phyloP scores from a whole-genome alignment of 306 rosid species.

The Cicer judaicum region DNA sequence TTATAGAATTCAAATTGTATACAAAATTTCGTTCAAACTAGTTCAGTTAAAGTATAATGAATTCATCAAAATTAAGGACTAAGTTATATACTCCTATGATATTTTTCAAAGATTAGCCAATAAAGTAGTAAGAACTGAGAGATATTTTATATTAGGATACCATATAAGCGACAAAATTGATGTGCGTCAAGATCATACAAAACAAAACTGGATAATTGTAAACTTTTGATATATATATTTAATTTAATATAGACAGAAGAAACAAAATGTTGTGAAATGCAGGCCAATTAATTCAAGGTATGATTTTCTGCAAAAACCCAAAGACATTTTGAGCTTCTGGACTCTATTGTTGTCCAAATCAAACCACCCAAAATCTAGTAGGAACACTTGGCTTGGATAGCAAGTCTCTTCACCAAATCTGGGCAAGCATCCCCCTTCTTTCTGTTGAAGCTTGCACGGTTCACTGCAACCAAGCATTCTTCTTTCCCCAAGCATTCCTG shows the following conservation, averaged over 20 bases:
- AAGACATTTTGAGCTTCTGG: slow-evolving; percentile 39
- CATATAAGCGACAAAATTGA: neutral
- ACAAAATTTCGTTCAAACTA: no score
- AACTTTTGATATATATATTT: neutral
- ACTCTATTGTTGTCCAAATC: neutral
- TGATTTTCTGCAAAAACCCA: neutral
- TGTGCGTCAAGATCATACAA: neutral
- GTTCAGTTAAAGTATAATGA: no score
- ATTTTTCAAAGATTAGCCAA: no score
- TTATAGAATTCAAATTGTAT: no score
- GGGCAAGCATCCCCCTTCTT: slow-evolving; percentile 52
- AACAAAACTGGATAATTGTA: neutral
- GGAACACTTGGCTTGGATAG: slow-evolving; percentile 65
- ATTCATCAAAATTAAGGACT: no score
- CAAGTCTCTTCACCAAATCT: slow-evolving; percentile 53
- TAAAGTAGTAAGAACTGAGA: no score
- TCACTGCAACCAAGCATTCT: slow-evolving; percentile 53
- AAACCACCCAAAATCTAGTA: slow-evolving; percentile 13
- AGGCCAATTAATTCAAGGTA: neutral
- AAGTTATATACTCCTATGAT: no score
- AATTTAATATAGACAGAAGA: neutral
- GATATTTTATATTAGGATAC: no score
- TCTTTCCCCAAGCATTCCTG: slow-evolving; percentile 60
- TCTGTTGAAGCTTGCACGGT: slow-evolving; percentile 47
- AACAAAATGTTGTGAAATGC: neutral